Conservation (phyloP, 768 basidiomycete genomes). For the Mycena vitilis region DNA sequence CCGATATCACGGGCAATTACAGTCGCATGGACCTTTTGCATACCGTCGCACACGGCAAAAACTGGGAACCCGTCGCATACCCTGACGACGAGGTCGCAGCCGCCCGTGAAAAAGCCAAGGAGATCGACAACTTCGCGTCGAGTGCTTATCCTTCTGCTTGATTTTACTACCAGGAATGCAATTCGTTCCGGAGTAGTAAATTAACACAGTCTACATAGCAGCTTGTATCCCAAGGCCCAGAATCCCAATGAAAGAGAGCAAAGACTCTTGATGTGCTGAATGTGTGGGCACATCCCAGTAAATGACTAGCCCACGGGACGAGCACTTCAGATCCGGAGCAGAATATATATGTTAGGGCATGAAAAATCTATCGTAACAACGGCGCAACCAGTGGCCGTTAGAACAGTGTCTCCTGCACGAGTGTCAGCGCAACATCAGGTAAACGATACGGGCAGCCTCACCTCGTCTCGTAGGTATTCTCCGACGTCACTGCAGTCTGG, state of each 20-base stretch:
- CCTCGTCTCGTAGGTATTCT: slow-evolving; percentile 98
- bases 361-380: slow-evolving; percentile 23
- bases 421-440: slow-evolving; percentile 32
- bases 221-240: not conserved
- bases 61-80: slow-evolving; percentile 41
- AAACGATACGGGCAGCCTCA: slow-evolving; percentile 44
- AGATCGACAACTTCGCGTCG: slow-evolving; percentile 32
- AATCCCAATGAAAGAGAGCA: not conserved
- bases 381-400: slow-evolving; percentile 47
- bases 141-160: slow-evolving; percentile 24
- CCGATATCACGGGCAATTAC: slow-evolving; percentile 44
- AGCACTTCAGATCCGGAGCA: slow-evolving; percentile 59
- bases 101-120: slow-evolving; percentile 17
- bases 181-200: not conserved
- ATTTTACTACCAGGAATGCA: not conserved
- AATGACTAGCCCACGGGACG: slow-evolving; percentile 42
- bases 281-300: slow-evolving; percentile 8
- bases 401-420: slow-evolving; percentile 80
- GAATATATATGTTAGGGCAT: slow-evolving; percentile 22
- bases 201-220: not conserved
- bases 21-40: slow-evolving; percentile 43
- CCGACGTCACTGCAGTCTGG: slow-evolving; percentile 83
- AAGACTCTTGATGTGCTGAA: slow-evolving; percentile 10
- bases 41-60: slow-evolving; percentile 43
- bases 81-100: slow-evolving; percentile 23